Evolutionary conservation across 2,329 filamentous ascomycete genomes (phyloP).

Genomic region (Aspergillus uvarum): DNA sequence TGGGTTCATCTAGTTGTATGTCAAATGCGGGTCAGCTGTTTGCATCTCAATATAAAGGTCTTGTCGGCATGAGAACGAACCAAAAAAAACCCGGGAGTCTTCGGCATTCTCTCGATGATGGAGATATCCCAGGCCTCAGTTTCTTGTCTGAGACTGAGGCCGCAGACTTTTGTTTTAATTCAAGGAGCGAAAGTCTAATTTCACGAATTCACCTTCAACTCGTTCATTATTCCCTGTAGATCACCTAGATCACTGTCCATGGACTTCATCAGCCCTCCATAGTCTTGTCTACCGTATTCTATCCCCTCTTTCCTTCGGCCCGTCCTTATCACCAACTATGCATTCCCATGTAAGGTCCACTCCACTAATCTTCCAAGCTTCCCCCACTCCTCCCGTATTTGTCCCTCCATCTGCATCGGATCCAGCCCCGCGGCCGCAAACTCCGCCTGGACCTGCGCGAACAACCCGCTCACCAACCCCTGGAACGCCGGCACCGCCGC

Average conservation of each 20-base stretch:
- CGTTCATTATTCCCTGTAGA: background rate
- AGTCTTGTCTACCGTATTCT: no score
- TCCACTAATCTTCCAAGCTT: constrained; percentile 46
- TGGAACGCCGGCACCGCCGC: constrained; percentile 34
- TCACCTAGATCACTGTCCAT: no score
- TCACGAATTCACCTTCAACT: constrained; percentile 21
- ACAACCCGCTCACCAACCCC: constrained; percentile 25
- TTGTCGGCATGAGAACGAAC: constrained; percentile 36
- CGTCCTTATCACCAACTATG: background rate
- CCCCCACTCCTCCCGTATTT: constrained; percentile 46
- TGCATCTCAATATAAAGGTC: constrained; percentile 43
- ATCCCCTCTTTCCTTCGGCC: constrained; percentile 16
- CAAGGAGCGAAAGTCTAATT: constrained; percentile 21
- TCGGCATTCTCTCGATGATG: constrained; percentile 14
- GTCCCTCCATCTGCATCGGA: constrained; percentile 22
- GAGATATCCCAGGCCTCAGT: constrained; percentile 13
- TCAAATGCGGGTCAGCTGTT: constrained; percentile 41
- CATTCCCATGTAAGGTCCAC: constrained; percentile 21
- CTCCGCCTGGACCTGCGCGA: constrained; percentile 29
- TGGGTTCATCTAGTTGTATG: constrained; percentile 41
- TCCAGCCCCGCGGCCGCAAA: constrained; percentile 29
- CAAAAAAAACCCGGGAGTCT: constrained; percentile 9
- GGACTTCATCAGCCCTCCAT: no score
- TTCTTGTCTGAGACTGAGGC: constrained; percentile 2
- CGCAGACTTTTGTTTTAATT: constrained; percentile 17